Base-by-base conservation (phyloP, 192 early-diverging fungal species). In the Coemansia sp. region DNA sequence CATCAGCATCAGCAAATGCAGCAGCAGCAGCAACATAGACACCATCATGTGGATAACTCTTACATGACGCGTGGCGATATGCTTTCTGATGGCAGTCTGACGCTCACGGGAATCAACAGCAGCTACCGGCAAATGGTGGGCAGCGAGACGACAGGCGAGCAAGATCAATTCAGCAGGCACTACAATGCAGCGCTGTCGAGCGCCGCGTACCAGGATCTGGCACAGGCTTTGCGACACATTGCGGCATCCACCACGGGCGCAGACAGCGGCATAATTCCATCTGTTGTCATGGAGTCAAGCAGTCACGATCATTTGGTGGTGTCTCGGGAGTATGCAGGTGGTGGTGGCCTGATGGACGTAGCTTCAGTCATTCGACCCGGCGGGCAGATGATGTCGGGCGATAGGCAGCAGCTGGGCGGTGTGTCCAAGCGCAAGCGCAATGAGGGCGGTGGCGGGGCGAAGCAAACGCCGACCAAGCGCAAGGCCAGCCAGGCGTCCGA, bases 191-290 rank as follows among this genome's bases (percentile, higher is more conserved):
- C 52, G 19, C 53, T 75, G 9, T 58, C 60, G 30, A 63, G 22
- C n/a, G 56, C 60, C 3, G 65, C 56, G 11, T 75, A 64, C 41
- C 70, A 58, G 33, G 65, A 75, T 36, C 38, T 75, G 35, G 72
- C 65, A 21, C 72, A 75, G 45, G 72, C 65, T 13, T 58, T 75
- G 26, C 72, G 52, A 45, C 61, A 68, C 45, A 76, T 76, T 18
- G 68, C 68, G 3, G 68, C 68, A 1, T 62, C 72, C 3, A 54
- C 65, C 0, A 13, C 57, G 3, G 53, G 52, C 18, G 14, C 60
- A 7, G 58, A 54, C 11, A 29, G 58, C 22, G 45, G 60, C 14
- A 42, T 51, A 17, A 18, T 59, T 1, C 40, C 57, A 3, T 29
- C 57, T 9, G 36, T 17, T 1, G 57, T 18, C 17, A 32, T 39